phyloP scores from a whole-genome alignment of 495 filamentous ascomycete genomes.

The Aspergillus bridgeri region DNA sequence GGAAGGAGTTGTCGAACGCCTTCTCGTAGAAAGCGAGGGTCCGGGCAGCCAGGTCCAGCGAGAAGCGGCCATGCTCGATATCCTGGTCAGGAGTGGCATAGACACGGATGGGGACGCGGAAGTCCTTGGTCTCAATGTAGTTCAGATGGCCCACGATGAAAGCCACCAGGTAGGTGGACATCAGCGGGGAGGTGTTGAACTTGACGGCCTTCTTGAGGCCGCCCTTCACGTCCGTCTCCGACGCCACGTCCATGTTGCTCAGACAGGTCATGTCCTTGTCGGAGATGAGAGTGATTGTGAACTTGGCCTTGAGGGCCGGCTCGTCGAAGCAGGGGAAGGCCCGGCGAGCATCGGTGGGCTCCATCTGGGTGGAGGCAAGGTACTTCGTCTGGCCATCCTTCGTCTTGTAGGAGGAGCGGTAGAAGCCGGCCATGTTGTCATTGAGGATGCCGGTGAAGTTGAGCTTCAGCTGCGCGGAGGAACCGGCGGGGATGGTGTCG shows the following conservation, averaged over 20 bases:
- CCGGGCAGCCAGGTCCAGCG: constrained; percentile 59
- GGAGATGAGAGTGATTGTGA: constrained; percentile 61
- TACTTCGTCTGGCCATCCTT: constrained; percentile 54
- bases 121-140: constrained; percentile 59
- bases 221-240: constrained; percentile 52
- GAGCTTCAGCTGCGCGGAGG: constrained; percentile 57
- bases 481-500: constrained; percentile 53
- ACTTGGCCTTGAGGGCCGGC: constrained; percentile 65
- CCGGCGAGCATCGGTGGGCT: constrained; percentile 61
- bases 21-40: constrained; percentile 54
- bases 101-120: constrained; percentile 62
- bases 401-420: constrained; percentile 61
- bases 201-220: constrained; percentile 57
- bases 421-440: constrained; percentile 68
- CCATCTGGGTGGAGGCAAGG: constrained; percentile 65
- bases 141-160: constrained; percentile 69
- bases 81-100: constrained; percentile 62
- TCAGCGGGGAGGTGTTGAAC: constrained; percentile 62
- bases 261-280: constrained; percentile 61
- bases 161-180: constrained; percentile 68
- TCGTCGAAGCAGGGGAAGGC: constrained; percentile 72
- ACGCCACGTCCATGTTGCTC: constrained; percentile 66
- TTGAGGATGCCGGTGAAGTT: constrained; percentile 62
- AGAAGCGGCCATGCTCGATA: constrained; percentile 63
- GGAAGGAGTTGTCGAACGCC: constrained; percentile 52